Conservation (phyloP, 1,284 basidiomycete species). For the Sanghuangporus baumii region DNA sequence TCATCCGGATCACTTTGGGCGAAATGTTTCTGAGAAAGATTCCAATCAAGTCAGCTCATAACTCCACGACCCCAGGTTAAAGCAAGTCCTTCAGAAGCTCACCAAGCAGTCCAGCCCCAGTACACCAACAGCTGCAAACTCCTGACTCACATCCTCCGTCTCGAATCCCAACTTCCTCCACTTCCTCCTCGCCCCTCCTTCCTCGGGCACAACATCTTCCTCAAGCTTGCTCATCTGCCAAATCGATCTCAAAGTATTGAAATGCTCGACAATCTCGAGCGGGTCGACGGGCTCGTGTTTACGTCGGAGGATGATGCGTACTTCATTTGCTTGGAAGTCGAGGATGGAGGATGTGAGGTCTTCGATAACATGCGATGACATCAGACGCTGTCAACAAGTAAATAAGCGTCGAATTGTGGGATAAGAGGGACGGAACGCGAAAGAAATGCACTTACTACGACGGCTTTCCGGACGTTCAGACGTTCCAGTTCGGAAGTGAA, state of each 20-base stretch:
- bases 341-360: conserved; percentile 83
- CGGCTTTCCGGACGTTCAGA: conserved; percentile 77
- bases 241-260: conserved; percentile 60
- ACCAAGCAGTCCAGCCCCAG: conserved; percentile 85
- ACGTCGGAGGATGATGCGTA: conserved; percentile 75
- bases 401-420: neutral
- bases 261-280: conserved; percentile 55
- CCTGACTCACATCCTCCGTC: conserved; percentile 72
- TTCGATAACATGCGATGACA: conserved; percentile 82
- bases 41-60: conserved; percentile 8
- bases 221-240: conserved; percentile 62
- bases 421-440: neutral
- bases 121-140: conserved; percentile 82
- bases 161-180: conserved; percentile 82
- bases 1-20: conserved; percentile 69
- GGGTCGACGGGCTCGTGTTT: conserved; percentile 77
- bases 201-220: conserved; percentile 39
- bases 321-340: conserved; percentile 88
- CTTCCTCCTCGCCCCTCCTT: conserved; percentile 46
- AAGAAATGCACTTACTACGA: conserved; percentile 55
- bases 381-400: conserved; percentile 57
- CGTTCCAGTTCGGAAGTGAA: conserved; percentile 75
- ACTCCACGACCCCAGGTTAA: neutral
- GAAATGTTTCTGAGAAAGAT: conserved; percentile 52
- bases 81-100: conserved; percentile 23